Conservation (phyloP, 2,329 filamentous ascomycete species). For the Ascochyta clinopodiicola region DNA sequence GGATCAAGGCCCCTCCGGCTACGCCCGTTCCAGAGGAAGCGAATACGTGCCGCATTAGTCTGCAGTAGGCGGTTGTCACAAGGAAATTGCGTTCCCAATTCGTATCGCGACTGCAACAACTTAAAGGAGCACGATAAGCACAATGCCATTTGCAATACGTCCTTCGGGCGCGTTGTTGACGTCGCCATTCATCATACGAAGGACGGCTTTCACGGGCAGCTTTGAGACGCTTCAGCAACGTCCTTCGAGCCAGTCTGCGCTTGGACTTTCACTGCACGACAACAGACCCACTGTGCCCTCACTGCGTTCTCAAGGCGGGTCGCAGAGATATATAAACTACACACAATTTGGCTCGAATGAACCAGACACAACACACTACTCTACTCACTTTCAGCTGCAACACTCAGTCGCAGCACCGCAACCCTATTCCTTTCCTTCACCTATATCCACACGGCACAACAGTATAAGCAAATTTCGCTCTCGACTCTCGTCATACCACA, state of each 20-base stretch:
- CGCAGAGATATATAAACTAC: not conserved
- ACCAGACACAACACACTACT: not conserved
- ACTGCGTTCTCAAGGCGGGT: not conserved
- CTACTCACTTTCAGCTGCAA: not conserved
- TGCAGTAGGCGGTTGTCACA: constrained; percentile 13
- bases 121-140: constrained; percentile 2
- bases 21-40: constrained; percentile 2
- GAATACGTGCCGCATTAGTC: constrained; percentile 10
- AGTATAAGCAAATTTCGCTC: not conserved
- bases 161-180: not conserved
- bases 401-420: not conserved
- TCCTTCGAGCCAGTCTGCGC: not conserved
- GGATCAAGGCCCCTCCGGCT: constrained; percentile 14
- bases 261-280: not conserved
- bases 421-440: not conserved
- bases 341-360: not conserved
- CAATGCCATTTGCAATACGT: constrained; percentile 1
- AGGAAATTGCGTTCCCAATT: constrained; percentile 8
- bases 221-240: not conserved
- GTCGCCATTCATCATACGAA: not conserved
- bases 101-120: not conserved
- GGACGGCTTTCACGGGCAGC: constrained; percentile 1
- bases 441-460: not conserved
- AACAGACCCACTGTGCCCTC: not conserved
- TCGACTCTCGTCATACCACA: not conserved